Base-by-base conservation (phyloP, 2,329 filamentous ascomycete species). In the Aspergillus proliferans region DNA sequence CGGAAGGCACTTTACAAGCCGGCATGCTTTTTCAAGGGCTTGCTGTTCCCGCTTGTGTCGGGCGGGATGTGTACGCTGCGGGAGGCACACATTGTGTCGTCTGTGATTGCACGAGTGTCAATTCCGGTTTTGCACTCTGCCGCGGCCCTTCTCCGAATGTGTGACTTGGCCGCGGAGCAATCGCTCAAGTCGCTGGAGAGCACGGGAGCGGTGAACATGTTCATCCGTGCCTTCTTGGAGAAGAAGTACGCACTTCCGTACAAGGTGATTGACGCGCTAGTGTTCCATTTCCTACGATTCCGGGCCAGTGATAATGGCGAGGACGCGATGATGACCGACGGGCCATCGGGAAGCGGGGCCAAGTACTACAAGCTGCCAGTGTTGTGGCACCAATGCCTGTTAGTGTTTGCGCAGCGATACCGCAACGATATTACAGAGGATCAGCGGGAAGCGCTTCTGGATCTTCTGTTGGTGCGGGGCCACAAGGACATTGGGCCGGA, bases 211-310 rank as follows among this genome's bases (percentile, higher is more conserved):
- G 93, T 91, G 53, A 97, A 96, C 71, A 86, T 95, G 59, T 94
- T 98, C 71, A 95, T 98, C 72, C 88, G 88, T 64, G 84, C 88
- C 0, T 79, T 98, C 34, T 76, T 98, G 3, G 92, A 96, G 71
- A 98, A 98, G 80, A 94, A 94, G 66, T 97, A 98, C 60, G 93
- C 93, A 0, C 76, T 98, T 9, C 93, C 92, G 0, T 96, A 87
- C 74, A 92, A 95, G 70, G 92, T 95, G 47, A 84, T 98, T 45
- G 93, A 98, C 61, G 86, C 90, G 2, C 76, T 97, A 1, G 93
- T 98, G 8, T 97, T 97, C 75, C 92, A 98, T 70, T 98, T 98
- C 70, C 70, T 97, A 53, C 86, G 93, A 14, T 96, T 95, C 75
- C 81, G 88, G 30, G 86, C 81, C 47, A 78, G 82, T 22, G 84